These are phyloP conservation scores for Lepidium campestre DNA, from an alignment of 441 rosid species.

Conservation along the genomic window DNA sequence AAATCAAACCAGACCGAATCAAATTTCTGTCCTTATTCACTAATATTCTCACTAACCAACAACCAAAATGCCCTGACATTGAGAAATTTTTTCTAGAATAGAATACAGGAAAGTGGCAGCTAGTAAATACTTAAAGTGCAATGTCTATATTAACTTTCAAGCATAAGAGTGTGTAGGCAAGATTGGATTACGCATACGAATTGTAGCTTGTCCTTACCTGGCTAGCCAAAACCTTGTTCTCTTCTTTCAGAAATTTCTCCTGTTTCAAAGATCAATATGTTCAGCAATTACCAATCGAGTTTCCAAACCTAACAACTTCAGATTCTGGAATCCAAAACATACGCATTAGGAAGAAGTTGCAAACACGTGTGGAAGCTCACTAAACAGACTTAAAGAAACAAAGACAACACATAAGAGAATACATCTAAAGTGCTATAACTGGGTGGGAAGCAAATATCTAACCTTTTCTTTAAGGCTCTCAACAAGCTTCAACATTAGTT, in stretches of 20 bases:
- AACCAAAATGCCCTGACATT: not conserved
- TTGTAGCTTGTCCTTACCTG: conserved; percentile 19
- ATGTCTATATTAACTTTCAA: not conserved
- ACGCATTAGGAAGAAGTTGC: conserved; percentile 3
- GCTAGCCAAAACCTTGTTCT: conserved; percentile 24
- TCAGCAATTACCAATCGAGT: conserved; percentile 1
- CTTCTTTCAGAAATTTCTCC: conserved; percentile 27
- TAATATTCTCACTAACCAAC: not conserved
- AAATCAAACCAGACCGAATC: not conserved
- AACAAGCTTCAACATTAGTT: conserved; percentile 27
- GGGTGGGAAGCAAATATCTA: conserved; percentile 5
- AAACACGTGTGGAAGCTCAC: not conserved
- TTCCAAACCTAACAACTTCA: not conserved
- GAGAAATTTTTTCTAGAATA: too few species aligned
- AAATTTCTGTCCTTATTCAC: not conserved
- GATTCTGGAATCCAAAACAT: not conserved
- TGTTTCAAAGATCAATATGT: conserved; percentile 4
- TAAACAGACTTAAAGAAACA: conserved; percentile 4
- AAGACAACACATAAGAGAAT: not conserved
- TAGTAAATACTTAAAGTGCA: not conserved
- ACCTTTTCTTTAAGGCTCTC: conserved; percentile 29
- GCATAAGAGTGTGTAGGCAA: not conserved
- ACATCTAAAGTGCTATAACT: not conserved
- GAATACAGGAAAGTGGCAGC: not conserved
- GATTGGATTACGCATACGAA: not conserved